These are phyloP conservation scores for Podila epicladia DNA, from an alignment of 192 early-diverging fungal genomes.

Conservation along the genomic window DNA sequence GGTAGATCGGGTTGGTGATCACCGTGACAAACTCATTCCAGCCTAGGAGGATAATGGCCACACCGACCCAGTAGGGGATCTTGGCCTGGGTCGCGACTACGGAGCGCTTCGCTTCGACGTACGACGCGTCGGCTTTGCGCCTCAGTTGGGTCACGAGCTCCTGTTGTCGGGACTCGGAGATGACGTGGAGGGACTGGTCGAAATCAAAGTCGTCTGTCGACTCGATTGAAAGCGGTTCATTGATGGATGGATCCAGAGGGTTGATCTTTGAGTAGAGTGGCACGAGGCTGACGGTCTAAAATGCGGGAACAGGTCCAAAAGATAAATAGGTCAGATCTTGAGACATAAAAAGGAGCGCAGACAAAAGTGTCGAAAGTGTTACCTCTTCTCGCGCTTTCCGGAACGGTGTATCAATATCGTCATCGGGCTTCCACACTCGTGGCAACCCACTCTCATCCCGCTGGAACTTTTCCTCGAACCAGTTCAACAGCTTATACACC, in stretches of 20 bases:
- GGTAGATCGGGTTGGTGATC: slow-evolving; percentile 86
- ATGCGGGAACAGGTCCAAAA: not conserved
- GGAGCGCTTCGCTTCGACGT: slow-evolving; percentile 95
- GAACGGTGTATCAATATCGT: slow-evolving; percentile 93
- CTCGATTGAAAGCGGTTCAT: slow-evolving; percentile 9
- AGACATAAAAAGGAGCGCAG: not conserved
- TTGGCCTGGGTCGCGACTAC: slow-evolving; percentile 87
- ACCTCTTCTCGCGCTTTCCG: slow-evolving; percentile 72
- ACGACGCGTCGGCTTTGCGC: slow-evolving; percentile 88
- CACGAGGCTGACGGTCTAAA: slow-evolving; percentile 20
- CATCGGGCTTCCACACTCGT: slow-evolving; percentile 91
- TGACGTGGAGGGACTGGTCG: slow-evolving; percentile 62
- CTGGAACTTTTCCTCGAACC: slow-evolving; percentile 90
- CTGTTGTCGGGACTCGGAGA: slow-evolving; percentile 67
- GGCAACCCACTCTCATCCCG: slow-evolving; percentile 93
- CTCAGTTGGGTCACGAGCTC: slow-evolving; percentile 83
- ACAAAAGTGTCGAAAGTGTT: not conserved
- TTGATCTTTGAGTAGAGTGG: slow-evolving; percentile 28
- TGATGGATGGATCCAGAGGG: slow-evolving; percentile 20
- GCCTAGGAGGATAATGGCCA: slow-evolving; percentile 74
- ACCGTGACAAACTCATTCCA: slow-evolving; percentile 96
- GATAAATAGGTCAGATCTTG: not conserved
- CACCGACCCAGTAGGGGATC: slow-evolving; percentile 89
- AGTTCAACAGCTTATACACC: slow-evolving; percentile 77
- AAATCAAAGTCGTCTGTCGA: slow-evolving; percentile 65